These are phyloP conservation scores for Hyparrhenia diplandra DNA, from an alignment of 176 grass and related monocot genomes.

Conservation along the genomic window DNA sequence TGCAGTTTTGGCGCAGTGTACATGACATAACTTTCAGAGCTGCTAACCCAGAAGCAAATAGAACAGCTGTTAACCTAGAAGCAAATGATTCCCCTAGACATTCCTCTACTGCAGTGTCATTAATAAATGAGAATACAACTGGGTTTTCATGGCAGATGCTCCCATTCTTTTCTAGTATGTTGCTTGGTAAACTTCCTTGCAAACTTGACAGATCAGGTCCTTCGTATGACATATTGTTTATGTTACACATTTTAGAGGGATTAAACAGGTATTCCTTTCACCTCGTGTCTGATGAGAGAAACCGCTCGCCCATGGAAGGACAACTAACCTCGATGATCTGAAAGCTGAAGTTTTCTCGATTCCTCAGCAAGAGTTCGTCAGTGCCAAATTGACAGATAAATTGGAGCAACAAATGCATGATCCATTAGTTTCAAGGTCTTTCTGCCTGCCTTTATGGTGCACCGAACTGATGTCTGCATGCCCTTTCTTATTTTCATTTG, in stretches of 20 bases:
- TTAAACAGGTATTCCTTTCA: constrained; percentile 70
- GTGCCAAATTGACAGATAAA: constrained; percentile 87
- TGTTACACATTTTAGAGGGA: constrained; percentile 86
- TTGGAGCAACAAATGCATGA: constrained; percentile 97
- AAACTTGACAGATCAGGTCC: constrained; percentile 63
- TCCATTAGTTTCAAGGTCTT: constrained; percentile 63
- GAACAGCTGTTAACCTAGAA: constrained; percentile 37
- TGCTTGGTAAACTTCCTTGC: constrained; percentile 72
- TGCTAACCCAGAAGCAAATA: constrained; percentile 34
- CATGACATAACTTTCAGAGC: constrained; percentile 71
- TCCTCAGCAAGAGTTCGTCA: constrained; percentile 71
- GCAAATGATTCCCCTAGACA: constrained; percentile 9
- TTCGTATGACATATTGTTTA: constrained; percentile 87
- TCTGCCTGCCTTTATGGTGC: constrained; percentile 80
- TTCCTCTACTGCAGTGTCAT: constrained; percentile 21
- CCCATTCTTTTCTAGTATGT: constrained; percentile 69
- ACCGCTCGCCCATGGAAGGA: constrained; percentile 48
- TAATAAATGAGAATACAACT: constrained; percentile 29
- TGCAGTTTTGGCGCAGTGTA: constrained; percentile 74
- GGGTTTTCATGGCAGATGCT: constrained; percentile 53
- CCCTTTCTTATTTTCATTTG: constrained; percentile 99
- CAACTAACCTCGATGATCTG: constrained; percentile 58
- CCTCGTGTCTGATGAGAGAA: constrained; percentile 55
- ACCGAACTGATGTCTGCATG: constrained; percentile 79
- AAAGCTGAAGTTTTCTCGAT: constrained; percentile 53